Evolutionary conservation across 345 rosid genomes (phyloP).

Genomic region (Psidium guajava): DNA sequence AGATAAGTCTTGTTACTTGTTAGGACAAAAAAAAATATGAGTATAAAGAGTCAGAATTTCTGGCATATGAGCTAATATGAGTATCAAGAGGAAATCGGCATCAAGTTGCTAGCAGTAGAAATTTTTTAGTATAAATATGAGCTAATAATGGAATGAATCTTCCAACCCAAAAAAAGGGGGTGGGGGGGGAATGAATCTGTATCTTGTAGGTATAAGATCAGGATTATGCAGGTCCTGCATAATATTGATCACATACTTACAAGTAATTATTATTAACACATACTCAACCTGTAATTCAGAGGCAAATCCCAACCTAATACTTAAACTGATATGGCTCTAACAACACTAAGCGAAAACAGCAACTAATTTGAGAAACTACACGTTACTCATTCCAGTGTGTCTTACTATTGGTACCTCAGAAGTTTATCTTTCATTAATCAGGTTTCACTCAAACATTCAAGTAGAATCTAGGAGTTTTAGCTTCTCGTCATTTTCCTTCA

Average conservation of each 20-base stretch:
- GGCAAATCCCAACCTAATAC: not conserved
- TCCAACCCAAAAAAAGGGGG: no score
- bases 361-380: not conserved
- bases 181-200: not conserved
- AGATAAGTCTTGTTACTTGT: no score
- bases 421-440: not conserved
- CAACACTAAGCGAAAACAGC: not conserved
- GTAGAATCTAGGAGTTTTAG: not conserved
- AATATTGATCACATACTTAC: not conserved
- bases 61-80: no score
- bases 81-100: no score
- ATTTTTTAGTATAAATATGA: no score
- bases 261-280: not conserved
- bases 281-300: not conserved
- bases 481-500: not conserved
- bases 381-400: not conserved
- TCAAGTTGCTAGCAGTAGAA: no score
- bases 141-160: no score
- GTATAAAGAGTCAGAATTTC: no score
- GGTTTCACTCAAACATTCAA: not conserved
- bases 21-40: no score
- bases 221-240: not conserved
- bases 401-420: no score
- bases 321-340: not conserved
- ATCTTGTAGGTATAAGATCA: not conserved